A percentile compares a stretch with the other conserved stretches of the same genome.
phyloP scores from a whole-genome alignment of 176 grass and related monocot species.

The Aegilops bicornis region DNA sequence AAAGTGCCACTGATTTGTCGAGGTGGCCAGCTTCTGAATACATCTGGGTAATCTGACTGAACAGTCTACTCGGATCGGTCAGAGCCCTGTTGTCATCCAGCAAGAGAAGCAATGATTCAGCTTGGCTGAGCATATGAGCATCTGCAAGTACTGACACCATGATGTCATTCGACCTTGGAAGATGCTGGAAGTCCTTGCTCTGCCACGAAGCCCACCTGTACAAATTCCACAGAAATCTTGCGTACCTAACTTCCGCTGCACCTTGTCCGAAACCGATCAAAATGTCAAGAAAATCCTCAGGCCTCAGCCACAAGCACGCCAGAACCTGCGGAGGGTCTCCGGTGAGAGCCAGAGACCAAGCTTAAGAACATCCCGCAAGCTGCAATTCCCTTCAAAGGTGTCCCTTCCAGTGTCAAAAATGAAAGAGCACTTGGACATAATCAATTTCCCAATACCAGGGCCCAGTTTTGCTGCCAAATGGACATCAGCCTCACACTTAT shows the following conservation, averaged over 20 bases:
- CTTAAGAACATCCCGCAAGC: slow-evolving; percentile 63
- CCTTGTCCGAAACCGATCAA: slow-evolving; percentile 48
- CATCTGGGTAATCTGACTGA: slow-evolving; percentile 51
- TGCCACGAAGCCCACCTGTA: slow-evolving; percentile 68
- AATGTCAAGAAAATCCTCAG: slow-evolving; percentile 65
- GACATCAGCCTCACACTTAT: neutral
- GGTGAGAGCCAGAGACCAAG: slow-evolving; percentile 61
- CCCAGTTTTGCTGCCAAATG: slow-evolving; percentile 18
- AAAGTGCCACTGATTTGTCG: slow-evolving; percentile 59
- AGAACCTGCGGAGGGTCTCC: slow-evolving; percentile 62
- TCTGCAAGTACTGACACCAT: slow-evolving; percentile 65
- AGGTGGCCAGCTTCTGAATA: slow-evolving; percentile 51
- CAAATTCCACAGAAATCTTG: slow-evolving; percentile 70
- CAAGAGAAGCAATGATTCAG: slow-evolving; percentile 67
- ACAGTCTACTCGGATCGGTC: slow-evolving; percentile 29
- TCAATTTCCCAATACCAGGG: slow-evolving; percentile 46
- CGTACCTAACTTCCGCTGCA: slow-evolving; percentile 47
- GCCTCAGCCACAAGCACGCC: slow-evolving; percentile 55
- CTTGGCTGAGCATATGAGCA: slow-evolving; percentile 68
- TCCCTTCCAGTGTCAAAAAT: slow-evolving; percentile 47
- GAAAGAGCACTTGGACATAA: slow-evolving; percentile 53
- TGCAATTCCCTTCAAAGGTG: slow-evolving; percentile 37
- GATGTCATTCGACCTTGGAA: slow-evolving; percentile 67
- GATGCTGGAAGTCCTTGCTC: slow-evolving; percentile 62
- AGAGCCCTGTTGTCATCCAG: slow-evolving; percentile 30